Evolutionary conservation across 768 basidiomycete genomes (phyloP).

Genomic region (Leccinum arenicola): DNA sequence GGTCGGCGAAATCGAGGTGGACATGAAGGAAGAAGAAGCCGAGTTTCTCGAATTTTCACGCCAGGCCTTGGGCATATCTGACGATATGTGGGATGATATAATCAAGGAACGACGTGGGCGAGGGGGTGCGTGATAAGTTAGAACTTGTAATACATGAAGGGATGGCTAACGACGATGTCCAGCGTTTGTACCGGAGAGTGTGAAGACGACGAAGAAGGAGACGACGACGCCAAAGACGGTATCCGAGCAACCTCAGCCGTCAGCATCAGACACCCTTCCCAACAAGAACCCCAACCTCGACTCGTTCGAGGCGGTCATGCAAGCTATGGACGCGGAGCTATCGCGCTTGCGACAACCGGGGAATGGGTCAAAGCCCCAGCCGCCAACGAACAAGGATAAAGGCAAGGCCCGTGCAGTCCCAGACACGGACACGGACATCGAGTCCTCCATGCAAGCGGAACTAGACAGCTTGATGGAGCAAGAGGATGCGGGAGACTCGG

Average conservation of each 20-base stretch:
- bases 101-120: slow-evolving; percentile 70
- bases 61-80: slow-evolving; percentile 83
- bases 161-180: slow-evolving; percentile 9
- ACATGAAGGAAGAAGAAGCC: slow-evolving; percentile 91
- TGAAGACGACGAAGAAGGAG: slow-evolving; percentile 8
- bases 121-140: slow-evolving; percentile 61
- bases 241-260: slow-evolving; percentile 11
- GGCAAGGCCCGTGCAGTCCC: slow-evolving; percentile 32
- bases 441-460: slow-evolving; percentile 89
- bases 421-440: slow-evolving; percentile 64
- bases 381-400: slow-evolving; percentile 47
- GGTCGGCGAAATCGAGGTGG: slow-evolving; percentile 79
- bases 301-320: slow-evolving; percentile 96
- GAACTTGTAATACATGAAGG: background rate
- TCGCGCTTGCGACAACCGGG: slow-evolving; percentile 39
- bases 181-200: slow-evolving; percentile 59
- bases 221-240: slow-evolving; percentile 4
- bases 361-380: slow-evolving; percentile 12
- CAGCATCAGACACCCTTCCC: slow-evolving; percentile 37
- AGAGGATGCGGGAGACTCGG: slow-evolving; percentile 44
- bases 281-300: slow-evolving; percentile 69
- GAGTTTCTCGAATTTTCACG: slow-evolving; percentile 96
- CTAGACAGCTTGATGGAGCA: slow-evolving; percentile 60
- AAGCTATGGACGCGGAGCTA: slow-evolving; percentile 88
- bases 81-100: slow-evolving; percentile 90